Evolutionary conservation across 1,139 yeast species (phyloP), one percentile per base, ranked within the genome.

Genomic region (Kluyveromyces sp.): DNA sequence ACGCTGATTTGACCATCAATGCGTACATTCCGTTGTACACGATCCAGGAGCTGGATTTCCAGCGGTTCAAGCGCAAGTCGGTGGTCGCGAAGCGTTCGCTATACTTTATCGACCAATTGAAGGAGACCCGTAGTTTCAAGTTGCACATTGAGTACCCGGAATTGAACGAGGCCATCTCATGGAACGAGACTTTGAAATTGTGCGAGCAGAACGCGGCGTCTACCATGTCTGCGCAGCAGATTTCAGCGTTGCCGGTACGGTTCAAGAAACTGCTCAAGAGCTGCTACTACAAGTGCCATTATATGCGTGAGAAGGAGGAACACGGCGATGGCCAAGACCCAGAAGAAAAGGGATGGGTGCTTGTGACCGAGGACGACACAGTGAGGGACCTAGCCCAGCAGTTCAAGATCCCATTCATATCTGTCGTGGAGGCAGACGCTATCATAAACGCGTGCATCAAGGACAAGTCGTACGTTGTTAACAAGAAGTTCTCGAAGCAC

Each of bases 1-100:
- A 48, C n/a, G 45, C 50, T 25, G 50, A 51, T 25, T 49, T 59
- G 6, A 47, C 45, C 25, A 39, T 62, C 39, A 52, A 53, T 25
- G 40, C 61, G 30, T 62, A 62, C 46, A 53, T 62, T 30, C 66
- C 66, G 8, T 53, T 61, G 1, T 59, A 45, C 44, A 61, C 66
- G 2, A 36, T 61, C 35, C 56, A 49, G 45, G 66, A 62, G 43
- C 45, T 62, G 40, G 63, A 61, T 27, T 62, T 58, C 40, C 50
- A 57, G 41, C 50, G 55, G 39, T 51, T 48, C 39, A 55, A 55
- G 46, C 50, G 57, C 25, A 59, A 56, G 46, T 58, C 61, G 40
- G 56, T 52, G 39, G 53, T 54, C 30, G 65, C 66, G 10, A 50
- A 55, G 31, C 63, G 60, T 45, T 50, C 65, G 2, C 49, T 62